Conservation (phyloP, 768 basidiomycete species). For the Leucosporidium scottii region DNA sequence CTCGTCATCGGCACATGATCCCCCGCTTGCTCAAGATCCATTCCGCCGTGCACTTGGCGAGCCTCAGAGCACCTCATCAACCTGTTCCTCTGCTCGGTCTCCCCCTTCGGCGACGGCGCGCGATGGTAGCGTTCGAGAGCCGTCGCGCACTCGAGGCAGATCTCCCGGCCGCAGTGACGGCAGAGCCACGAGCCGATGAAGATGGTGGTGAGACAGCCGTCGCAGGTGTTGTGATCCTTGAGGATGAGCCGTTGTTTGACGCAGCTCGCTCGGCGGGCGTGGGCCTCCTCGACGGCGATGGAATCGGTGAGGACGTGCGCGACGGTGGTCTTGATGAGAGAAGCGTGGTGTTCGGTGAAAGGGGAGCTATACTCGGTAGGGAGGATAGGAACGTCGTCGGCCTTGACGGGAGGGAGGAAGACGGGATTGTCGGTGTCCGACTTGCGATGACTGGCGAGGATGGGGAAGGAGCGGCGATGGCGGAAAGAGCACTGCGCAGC, state of each 20-base stretch:
- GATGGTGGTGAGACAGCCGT: background rate
- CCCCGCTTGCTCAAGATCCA: slow-evolving; percentile 49
- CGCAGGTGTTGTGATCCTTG: background rate
- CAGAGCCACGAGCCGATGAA: background rate
- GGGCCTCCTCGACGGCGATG: slow-evolving; percentile 6
- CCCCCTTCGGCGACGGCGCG: background rate
- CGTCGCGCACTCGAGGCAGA: background rate
- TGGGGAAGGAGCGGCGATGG: no score
- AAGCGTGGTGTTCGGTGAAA: background rate
- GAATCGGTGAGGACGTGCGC: background rate
- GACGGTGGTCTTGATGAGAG: background rate
- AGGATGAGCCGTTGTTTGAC: background rate
- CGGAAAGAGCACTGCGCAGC: no score
- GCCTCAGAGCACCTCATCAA: background rate
- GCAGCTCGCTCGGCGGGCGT: slow-evolving; percentile 5
- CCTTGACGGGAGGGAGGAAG: background rate
- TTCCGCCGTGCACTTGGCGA: no score
- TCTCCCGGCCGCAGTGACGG: background rate
- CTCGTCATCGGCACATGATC: slow-evolving; percentile 76
- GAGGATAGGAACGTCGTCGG: background rate
- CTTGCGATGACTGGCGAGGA: no score
- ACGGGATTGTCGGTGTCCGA: no score
- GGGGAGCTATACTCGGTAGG: slow-evolving; percentile 9
- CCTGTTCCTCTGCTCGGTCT: background rate
- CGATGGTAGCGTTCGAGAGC: background rate